Evolutionary conservation across 345 rosid species (phyloP), one percentile per base, ranked within the genome.

Genomic region (Toxicodendron radicans): DNA sequence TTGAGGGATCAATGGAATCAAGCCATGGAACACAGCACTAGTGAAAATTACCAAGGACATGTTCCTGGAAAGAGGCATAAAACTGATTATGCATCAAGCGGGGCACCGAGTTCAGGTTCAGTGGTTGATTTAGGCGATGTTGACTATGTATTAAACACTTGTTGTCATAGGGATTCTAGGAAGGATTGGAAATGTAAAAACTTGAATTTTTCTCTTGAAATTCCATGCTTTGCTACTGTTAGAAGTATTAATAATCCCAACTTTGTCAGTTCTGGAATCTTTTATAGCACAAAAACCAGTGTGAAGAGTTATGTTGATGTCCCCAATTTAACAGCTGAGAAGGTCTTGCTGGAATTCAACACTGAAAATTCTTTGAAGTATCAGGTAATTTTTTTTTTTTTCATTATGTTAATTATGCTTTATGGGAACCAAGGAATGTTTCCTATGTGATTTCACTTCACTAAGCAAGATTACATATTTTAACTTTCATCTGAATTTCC

Each of bases 291-390:
- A 5, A 81, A 82, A 23, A 80, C 64, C 58, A 82, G 63, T 65
- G 69, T 51, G 68, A 82, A 75, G 74, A 74, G 58, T 79, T 60
- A 63, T 63, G 58, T 43, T 58, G 61, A 63, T 76, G 52, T 59
- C 69, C 80, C 74, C 70, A 58, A 46, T 51, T 76, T 71, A 64
- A 88, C 62, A 79, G 73, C 70, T 48, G 76, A 75, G 70, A 90
- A 82, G 83, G 78, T 87, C 65, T 80, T 91, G 79, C 82, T 95
- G 85, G 92, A 91, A 80, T 88, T 91, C 83, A 61, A 68, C 41
- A 63, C 85, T 53, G 85, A 83, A 63, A 79, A 66, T 68, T 27
- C 75, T 64, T 75, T 46, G 62, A 81, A 77, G 68, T 88, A 81
- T 85, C 89, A 84, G 86, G 95, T 88, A 70, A 21, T 12, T 67